Conservation (phyloP, 306 rosid genomes). For the Malus fusca region DNA sequence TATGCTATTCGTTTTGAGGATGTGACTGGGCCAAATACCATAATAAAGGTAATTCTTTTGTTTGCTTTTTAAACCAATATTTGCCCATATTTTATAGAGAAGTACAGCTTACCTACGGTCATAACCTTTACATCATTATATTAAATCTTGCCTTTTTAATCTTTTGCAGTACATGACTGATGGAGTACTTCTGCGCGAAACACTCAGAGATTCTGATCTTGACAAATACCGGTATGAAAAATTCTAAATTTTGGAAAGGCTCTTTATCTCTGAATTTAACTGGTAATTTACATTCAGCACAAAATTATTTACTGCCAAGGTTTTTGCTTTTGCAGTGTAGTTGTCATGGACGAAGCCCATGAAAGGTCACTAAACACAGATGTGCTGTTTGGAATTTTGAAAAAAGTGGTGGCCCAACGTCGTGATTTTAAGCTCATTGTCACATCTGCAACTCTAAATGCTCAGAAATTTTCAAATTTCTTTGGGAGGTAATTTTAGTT, state of each 20-base stretch:
- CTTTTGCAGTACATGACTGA: constrained; percentile 91
- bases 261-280: background rate
- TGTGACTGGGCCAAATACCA: constrained; percentile 83
- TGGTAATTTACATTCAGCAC: constrained; percentile 12
- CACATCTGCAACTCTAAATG: constrained; percentile 93
- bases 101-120: background rate
- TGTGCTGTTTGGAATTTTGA: constrained; percentile 89
- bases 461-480: constrained; percentile 83
- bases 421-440: constrained; percentile 95
- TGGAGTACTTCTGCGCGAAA: constrained; percentile 96
- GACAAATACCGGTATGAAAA: constrained; percentile 85
- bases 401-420: constrained; percentile 92
- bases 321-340: constrained; percentile 52
- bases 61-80: background rate
- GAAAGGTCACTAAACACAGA: constrained; percentile 93
- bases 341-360: constrained; percentile 99
- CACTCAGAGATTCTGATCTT: constrained; percentile 90
- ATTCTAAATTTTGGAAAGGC: background rate
- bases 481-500: constrained; percentile 77
- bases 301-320: constrained; percentile 9
- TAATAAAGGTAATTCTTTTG: constrained; percentile 58
- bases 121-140: constrained; percentile 3
- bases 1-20: constrained; percentile 99
- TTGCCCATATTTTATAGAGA: background rate
- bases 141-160: constrained; percentile 26